Percentiles rank a stretch among this genome's conserved stretches.
Evolutionary conservation across 257 asterid genomes (phyloP).

Genomic region (Solanum clarkiae): DNA sequence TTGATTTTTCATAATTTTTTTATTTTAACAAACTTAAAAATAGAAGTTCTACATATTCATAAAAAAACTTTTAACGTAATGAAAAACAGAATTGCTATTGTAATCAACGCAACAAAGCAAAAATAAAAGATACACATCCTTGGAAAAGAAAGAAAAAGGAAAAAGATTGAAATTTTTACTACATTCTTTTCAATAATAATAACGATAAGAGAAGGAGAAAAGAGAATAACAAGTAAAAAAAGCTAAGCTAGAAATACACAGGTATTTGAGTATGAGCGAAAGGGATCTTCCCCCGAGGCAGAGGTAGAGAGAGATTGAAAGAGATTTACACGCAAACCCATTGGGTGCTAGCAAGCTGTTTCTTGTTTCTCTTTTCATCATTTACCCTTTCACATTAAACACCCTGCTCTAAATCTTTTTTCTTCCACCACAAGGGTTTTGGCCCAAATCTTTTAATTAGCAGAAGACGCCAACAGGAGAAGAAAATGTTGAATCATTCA

Average conservation of each 20-base stretch:
- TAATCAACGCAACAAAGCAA: background rate
- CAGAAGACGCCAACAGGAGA: background rate
- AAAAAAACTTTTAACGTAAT: no score
- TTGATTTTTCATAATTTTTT: no score
- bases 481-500: background rate
- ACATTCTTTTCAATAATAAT: background rate
- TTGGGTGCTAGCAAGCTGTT: constrained; percentile 19
- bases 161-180: background rate
- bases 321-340: constrained; percentile 23
- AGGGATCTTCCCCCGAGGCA: background rate
- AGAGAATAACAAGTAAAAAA: background rate
- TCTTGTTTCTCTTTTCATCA: background rate
- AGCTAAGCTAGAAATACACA: background rate
- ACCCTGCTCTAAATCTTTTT: background rate
- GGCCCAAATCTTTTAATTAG: background rate
- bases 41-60: background rate
- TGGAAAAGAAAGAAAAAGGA: background rate
- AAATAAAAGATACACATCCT: background rate
- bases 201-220: background rate
- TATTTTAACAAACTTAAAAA: no score
- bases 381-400: background rate
- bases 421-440: background rate
- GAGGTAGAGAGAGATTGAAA: background rate
- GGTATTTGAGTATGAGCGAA: background rate
- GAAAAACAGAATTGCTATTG: background rate